Conservation (phyloP, 805 yeast species). For the Saccharomycopsis vini region DNA sequence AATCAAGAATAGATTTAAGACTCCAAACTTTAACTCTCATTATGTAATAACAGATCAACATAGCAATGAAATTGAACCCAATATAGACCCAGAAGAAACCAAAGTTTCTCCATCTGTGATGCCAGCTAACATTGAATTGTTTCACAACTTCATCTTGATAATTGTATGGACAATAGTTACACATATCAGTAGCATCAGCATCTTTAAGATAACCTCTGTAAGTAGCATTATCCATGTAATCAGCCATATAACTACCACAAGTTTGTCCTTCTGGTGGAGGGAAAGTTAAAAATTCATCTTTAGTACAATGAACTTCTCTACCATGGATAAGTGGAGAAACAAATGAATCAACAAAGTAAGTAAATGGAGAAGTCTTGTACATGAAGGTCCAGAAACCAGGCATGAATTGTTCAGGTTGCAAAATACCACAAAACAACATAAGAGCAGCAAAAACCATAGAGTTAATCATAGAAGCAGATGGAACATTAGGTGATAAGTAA, state of each 20-base stretch:
- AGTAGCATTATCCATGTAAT: constrained; percentile 29
- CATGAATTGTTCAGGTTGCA: constrained; percentile 35
- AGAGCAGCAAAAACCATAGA: constrained; percentile 29
- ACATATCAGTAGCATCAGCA: constrained; percentile 30
- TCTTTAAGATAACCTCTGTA: constrained; percentile 37
- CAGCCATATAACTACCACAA: constrained; percentile 37
- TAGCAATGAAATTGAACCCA: constrained; percentile 32
- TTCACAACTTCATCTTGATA: constrained; percentile 27
- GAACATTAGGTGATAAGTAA: constrained; percentile 36
- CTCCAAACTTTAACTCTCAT: constrained; percentile 33
- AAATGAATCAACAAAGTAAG: constrained; percentile 38
- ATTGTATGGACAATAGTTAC: constrained; percentile 34
- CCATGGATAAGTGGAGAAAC: constrained; percentile 33
- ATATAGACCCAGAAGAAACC: constrained; percentile 45
- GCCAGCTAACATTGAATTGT: constrained; percentile 29
- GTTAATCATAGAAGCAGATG: constrained; percentile 34
- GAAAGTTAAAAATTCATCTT: constrained; percentile 31
- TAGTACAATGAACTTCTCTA: constrained; percentile 30
- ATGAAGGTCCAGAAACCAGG: constrained; percentile 44
- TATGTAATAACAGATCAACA: constrained; percentile 30
- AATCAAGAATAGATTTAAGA: constrained; percentile 26
- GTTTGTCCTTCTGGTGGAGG: constrained; percentile 40
- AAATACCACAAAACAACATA: constrained; percentile 32
- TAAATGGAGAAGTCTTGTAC: constrained; percentile 38
- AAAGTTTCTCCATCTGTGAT: constrained; percentile 57